These are phyloP conservation scores for Saccharomycopsis vini DNA, from an alignment of 805 yeast genomes.

Conservation along the genomic window DNA sequence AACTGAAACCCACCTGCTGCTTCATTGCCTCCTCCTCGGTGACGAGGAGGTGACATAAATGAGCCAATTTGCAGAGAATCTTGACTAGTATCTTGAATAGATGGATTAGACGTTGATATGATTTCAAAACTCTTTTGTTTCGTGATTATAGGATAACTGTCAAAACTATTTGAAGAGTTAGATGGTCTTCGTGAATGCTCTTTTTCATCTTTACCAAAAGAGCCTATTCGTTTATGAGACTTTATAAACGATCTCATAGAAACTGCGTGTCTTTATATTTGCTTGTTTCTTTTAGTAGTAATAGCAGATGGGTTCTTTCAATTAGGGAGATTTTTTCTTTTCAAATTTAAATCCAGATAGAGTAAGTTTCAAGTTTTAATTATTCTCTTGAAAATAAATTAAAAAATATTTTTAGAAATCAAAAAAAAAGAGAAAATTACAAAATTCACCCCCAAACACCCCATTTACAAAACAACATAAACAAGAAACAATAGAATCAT, in stretches of 20 bases:
- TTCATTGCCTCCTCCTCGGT: no score
- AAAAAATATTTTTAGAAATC: background rate
- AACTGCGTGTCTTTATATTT: no score
- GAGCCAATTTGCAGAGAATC: background rate
- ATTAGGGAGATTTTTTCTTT: background rate
- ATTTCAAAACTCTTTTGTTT: constrained; percentile 13
- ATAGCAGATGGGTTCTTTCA: background rate
- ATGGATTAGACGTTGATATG: constrained; percentile 17
- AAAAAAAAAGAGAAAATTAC: background rate
- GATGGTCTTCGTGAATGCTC: constrained; percentile 2
- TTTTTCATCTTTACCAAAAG: constrained; percentile 18
- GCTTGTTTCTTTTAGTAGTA: no score
- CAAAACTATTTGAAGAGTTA: background rate
- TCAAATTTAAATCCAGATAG: background rate
- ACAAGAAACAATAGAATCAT: no score
- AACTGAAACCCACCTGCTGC: no score
- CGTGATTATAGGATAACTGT: background rate
- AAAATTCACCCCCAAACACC: no score
- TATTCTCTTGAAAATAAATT: background rate
- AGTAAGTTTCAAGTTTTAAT: no score
- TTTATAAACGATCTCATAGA: constrained; percentile 19
- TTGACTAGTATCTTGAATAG: background rate
- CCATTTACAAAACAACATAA: no score
- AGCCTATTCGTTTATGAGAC: constrained; percentile 17
- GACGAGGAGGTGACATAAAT: background rate